Percentiles rank a stretch among this genome's conserved stretches.
Evolutionary conservation across 306 rosid species (phyloP).

Genomic region (Pyrus bretschneideri): DNA sequence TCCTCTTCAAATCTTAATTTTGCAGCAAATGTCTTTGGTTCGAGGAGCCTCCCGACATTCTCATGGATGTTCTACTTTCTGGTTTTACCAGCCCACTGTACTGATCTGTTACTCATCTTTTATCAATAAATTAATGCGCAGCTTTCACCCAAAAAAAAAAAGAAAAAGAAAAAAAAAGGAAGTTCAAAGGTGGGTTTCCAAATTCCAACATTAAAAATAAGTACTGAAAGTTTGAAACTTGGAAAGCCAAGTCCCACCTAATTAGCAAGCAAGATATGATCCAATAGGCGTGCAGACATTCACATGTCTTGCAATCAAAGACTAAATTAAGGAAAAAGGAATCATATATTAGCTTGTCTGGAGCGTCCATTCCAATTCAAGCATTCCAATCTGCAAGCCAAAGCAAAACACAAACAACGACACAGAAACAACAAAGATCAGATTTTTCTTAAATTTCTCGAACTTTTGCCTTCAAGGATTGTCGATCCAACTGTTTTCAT

Average conservation of each 20-base stretch:
- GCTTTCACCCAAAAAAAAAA: no score
- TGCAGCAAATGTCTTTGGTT: no score
- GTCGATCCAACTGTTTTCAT: conserved; percentile 23
- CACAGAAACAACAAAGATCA: not conserved
- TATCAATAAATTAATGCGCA: no score
- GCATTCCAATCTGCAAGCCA: conserved; percentile 64
- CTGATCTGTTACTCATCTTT: no score
- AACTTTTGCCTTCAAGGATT: conserved; percentile 19
- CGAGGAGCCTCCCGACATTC: no score
- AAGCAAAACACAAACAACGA: conserved; percentile 39
- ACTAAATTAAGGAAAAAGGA: conserved; percentile 7
- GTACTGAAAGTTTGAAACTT: not conserved
- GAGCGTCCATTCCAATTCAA: conserved; percentile 82
- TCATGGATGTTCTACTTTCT: no score
- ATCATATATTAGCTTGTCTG: not conserved
- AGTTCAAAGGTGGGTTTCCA: no score
- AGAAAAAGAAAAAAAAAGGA: no score
- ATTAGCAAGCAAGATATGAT: conserved; percentile 6
- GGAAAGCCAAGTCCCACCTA: conserved; percentile 23
- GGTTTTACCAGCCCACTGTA: no score
- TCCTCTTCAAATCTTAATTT: no score
- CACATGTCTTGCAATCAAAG: conserved; percentile 35
- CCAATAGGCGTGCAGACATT: not conserved
- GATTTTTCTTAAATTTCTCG: not conserved
- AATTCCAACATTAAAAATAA: not conserved